These are phyloP conservation scores for Cicer bijugum DNA, from an alignment of 306 rosid species.

Conservation along the genomic window DNA sequence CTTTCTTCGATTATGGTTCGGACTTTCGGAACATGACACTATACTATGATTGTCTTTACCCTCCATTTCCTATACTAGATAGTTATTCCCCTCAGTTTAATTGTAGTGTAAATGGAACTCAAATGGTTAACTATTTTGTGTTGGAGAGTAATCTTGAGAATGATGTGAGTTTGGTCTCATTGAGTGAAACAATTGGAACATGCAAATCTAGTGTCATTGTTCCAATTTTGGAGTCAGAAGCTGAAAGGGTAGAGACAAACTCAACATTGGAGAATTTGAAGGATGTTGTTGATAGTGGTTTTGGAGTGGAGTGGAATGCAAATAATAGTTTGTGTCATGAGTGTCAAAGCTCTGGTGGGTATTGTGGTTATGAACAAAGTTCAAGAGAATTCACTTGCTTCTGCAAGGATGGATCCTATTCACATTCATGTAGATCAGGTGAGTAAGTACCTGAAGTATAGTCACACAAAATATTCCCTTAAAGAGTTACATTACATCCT, in stretches of 20 bases:
- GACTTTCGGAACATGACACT: conserved; percentile 38
- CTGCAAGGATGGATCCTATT: conserved; percentile 51
- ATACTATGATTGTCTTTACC: conserved; percentile 52
- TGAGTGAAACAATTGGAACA: not conserved
- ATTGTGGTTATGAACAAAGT: conserved; percentile 51
- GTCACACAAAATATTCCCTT: too few relatives aligned
- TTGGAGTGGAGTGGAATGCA: conserved; percentile 55
- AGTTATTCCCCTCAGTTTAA: conserved; percentile 35
- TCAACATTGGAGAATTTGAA: conserved; percentile 31
- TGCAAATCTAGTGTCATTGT: conserved; percentile 47
- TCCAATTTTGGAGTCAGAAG: conserved; percentile 45
- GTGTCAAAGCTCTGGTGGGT: conserved; percentile 55
- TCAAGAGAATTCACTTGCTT: conserved; percentile 57
- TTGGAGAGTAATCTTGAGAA: conserved; percentile 3
- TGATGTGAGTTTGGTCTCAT: not conserved
- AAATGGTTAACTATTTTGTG: conserved; percentile 38
- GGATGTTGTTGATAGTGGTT: conserved; percentile 52
- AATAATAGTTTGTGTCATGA: conserved; percentile 47
- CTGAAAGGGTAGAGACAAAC: not conserved
- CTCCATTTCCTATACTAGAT: not conserved
- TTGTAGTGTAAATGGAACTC: conserved; percentile 42
- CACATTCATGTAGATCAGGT: conserved; percentile 52
- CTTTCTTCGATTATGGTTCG: conserved; percentile 37
- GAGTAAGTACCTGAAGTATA: not conserved
- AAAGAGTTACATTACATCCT: too few relatives aligned